Evolutionary conservation across 495 filamentous ascomycete species (phyloP).

Genomic region (Beverwykella pulmonaria): DNA sequence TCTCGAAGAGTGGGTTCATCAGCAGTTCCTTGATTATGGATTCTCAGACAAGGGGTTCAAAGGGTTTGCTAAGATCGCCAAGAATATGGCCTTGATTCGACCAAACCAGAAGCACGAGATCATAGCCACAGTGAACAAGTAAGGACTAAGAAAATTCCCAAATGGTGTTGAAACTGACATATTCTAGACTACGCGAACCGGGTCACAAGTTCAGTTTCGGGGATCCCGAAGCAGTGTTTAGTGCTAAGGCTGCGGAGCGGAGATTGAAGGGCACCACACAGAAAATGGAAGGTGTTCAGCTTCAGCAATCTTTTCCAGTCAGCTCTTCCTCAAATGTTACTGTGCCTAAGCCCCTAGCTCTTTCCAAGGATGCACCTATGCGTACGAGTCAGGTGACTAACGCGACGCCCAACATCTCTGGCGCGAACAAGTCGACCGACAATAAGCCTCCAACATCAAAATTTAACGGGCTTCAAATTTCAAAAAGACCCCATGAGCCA

Average conservation of each 20-base stretch:
- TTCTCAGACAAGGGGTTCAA: not conserved
- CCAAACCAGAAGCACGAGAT: not conserved
- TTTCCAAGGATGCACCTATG: not conserved
- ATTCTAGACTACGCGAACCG: not conserved
- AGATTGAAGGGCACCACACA: not conserved
- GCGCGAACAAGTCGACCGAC: not conserved
- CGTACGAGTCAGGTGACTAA: not conserved
- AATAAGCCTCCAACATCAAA: not conserved
- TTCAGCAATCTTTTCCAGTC: not conserved
- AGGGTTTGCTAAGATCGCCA: not conserved
- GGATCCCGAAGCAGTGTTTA: not conserved
- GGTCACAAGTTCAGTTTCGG: not conserved
- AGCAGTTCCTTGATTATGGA: conserved; percentile 3
- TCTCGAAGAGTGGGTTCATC: conserved; percentile 7
- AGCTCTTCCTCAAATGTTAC: not conserved
- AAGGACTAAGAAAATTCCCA: not conserved
- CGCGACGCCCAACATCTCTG: not conserved
- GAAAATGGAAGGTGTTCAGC: not conserved
- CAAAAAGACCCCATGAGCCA: not conserved
- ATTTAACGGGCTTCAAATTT: not conserved
- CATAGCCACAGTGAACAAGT: not conserved
- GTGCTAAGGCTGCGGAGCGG: not conserved
- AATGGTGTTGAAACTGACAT: not conserved
- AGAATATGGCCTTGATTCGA: not conserved
- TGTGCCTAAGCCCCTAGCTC: not conserved